These are phyloP conservation scores for Neurospora intermedia DNA, from an alignment of 495 filamentous ascomycete species.

Conservation along the genomic window DNA sequence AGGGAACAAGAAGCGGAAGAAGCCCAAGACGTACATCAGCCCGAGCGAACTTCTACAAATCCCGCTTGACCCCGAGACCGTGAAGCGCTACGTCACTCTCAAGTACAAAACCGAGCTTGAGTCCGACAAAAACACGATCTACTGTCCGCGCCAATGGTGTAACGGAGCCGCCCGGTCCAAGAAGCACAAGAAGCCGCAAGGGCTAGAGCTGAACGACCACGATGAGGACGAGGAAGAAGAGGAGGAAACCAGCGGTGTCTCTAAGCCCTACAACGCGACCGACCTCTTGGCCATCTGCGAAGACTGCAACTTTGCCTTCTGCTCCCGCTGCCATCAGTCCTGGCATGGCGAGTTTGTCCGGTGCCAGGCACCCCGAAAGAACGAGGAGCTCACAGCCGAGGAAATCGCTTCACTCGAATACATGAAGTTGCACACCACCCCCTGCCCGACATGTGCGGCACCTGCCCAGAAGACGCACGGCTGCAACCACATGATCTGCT, in stretches of 20 bases:
- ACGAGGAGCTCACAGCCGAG: constrained; percentile 62
- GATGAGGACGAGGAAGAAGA: constrained; percentile 29
- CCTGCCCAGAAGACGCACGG: constrained; percentile 83
- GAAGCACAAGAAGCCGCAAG: constrained; percentile 60
- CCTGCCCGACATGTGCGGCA: constrained; percentile 82
- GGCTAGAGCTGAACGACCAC: constrained; percentile 38
- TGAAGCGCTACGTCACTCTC: constrained; percentile 76
- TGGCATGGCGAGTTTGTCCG: constrained; percentile 81
- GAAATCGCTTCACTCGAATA: constrained; percentile 80
- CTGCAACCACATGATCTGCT: constrained; percentile 98
- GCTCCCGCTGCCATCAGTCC: constrained; percentile 47
- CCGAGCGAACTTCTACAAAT: constrained; percentile 87
- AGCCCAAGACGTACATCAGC: constrained; percentile 54
- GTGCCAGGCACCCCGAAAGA: constrained; percentile 48
- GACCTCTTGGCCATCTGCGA: constrained; percentile 68
- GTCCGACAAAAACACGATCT: constrained; percentile 83
- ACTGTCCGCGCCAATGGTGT: constrained; percentile 89
- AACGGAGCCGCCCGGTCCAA: constrained; percentile 79
- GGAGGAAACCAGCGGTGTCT: constrained; percentile 14
- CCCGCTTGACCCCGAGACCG: constrained; percentile 56
- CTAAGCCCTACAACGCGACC: constrained; percentile 12
- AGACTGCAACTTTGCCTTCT: constrained; percentile 88
- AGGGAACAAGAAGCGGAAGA: constrained; percentile 23
- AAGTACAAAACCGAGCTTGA: constrained; percentile 90
- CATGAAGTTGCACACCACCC: constrained; percentile 64